Percentiles rank a stretch among this genome's conserved stretches.
Evolutionary conservation across 495 filamentous ascomycete species (phyloP).

Genomic region (Talaromyces adpressus): DNA sequence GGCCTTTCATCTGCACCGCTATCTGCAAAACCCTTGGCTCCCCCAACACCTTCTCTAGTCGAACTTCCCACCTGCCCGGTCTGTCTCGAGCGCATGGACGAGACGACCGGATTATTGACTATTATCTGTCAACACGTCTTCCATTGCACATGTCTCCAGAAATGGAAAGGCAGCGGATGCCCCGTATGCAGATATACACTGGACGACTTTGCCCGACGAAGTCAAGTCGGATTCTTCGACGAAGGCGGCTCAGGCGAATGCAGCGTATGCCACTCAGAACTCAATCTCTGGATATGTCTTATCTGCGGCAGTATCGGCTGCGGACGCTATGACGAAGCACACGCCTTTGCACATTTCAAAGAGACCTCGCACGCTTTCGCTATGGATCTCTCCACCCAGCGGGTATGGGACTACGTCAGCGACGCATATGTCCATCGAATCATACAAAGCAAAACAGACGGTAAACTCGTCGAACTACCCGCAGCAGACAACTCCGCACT

Average conservation of each 20-base stretch:
- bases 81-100: slow-evolving; percentile 96
- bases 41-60: slow-evolving; percentile 81
- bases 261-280: slow-evolving; percentile 62
- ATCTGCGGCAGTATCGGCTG: slow-evolving; percentile 93
- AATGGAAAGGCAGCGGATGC: slow-evolving; percentile 90
- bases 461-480: slow-evolving; percentile 79
- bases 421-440: slow-evolving; percentile 95
- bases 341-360: slow-evolving; percentile 92
- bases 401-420: slow-evolving; percentile 95
- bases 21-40: slow-evolving; percentile 75
- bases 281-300: slow-evolving; percentile 89
- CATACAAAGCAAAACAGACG: slow-evolving; percentile 85
- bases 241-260: slow-evolving; percentile 49
- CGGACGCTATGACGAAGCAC: slow-evolving; percentile 86
- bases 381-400: slow-evolving; percentile 85
- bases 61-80: slow-evolving; percentile 96
- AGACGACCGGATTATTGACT: slow-evolving; percentile 88
- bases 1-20: slow-evolving; percentile 46
- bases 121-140: slow-evolving; percentile 98
- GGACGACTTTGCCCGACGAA: slow-evolving; percentile 36
- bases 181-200: slow-evolving; percentile 91
- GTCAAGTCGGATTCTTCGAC: slow-evolving; percentile 21
- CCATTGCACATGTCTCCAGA: slow-evolving; percentile 93
- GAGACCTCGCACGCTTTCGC: slow-evolving; percentile 82
- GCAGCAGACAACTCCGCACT: slow-evolving; percentile 36